Base-by-base conservation (phyloP, 2,329 filamentous ascomycete genomes). In the Apiospora kogelbergensis region DNA sequence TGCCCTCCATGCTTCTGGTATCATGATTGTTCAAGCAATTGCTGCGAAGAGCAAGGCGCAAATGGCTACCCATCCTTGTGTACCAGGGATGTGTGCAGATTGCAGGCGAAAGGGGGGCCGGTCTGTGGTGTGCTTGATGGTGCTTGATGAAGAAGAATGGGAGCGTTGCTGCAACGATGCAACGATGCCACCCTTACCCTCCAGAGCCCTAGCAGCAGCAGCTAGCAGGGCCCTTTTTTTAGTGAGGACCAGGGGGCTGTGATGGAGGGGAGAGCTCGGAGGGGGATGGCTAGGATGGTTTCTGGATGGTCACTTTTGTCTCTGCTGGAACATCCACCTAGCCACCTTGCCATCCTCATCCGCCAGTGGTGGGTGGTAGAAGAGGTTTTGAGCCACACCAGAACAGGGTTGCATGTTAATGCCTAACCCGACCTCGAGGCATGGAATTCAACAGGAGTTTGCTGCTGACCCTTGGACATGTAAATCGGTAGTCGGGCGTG, bases 341-440 rank as follows among this genome's bases (percentile, higher is more conserved):
- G n/a, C n/a, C n/a, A n/a, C n/a, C n/a, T n/a, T n/a, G n/a, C n/a
- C n/a, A n/a, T n/a, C 53, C 40, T 42, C 26, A n/a, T 37, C 53
- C 53, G 37, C 30, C 53, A 60, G 53, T 37, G 17, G 2, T 15
- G 6, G 41, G n/a, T 44, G 48, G 53, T 20, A 60, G 53, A 60
- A n/a, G 53, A 37, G 37, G 53, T 37, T 60, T 60, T 60, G 53
- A 60, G 53, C 53, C 53, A 60, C 30, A 60, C 53, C 30, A 60
- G 53, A 45, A n/a, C 26, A 60, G 26, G 37, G 53, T 60, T 57
- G 24, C 48, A 30, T 30, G 30, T 60, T 60, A 3, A 37, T 60
- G 53, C 53, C 53, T 37, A n/a, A 60, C 17, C 20, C 33, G 48
- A 30, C 48, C 26, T 57, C 33, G 48, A n/a, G 1, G 13, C 30